These are phyloP conservation scores for Starmerella geochares DNA, from an alignment of 805 yeast genomes.

Conservation along the genomic window DNA sequence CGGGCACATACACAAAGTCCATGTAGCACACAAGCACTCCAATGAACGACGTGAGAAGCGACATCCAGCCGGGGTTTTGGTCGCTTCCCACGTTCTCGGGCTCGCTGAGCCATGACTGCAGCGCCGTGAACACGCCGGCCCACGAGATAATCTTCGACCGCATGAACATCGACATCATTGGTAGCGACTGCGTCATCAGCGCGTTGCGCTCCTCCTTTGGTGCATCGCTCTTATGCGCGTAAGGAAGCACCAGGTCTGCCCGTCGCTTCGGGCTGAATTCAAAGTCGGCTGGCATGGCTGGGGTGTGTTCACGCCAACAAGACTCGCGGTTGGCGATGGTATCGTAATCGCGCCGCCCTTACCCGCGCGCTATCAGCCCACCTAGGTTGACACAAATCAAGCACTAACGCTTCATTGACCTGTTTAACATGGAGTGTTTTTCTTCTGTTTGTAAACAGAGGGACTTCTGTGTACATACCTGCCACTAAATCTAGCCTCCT, in stretches of 20 bases:
- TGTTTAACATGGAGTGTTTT: too few species aligned
- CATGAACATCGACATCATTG: constrained; percentile 35
- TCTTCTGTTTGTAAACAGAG: too few species aligned
- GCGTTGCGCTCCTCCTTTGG: constrained; percentile 19
- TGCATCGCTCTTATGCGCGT: constrained; percentile 27
- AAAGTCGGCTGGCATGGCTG: not conserved
- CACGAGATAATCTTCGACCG: constrained; percentile 32
- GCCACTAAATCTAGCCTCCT: too few species aligned
- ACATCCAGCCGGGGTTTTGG: constrained; percentile 28
- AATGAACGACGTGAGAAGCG: constrained; percentile 28
- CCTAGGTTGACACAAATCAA: too few species aligned
- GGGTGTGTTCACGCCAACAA: too few species aligned
- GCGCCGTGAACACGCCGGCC: constrained; percentile 32
- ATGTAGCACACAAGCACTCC: constrained; percentile 30
- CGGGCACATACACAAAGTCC: constrained; percentile 31
- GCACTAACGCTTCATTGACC: too few species aligned
- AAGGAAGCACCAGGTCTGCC: constrained; percentile 30
- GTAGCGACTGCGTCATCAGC: constrained; percentile 28
- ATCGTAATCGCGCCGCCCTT: not conserved
- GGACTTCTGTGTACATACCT: too few species aligned
- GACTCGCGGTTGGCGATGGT: not conserved
- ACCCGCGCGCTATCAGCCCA: not conserved
- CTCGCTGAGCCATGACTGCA: constrained; percentile 31
- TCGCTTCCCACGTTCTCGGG: constrained; percentile 24
- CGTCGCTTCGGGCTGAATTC: constrained; percentile 21